phyloP scores from a whole-genome alignment of 495 filamentous ascomycete genomes.

The Daldinia caldariorum region DNA sequence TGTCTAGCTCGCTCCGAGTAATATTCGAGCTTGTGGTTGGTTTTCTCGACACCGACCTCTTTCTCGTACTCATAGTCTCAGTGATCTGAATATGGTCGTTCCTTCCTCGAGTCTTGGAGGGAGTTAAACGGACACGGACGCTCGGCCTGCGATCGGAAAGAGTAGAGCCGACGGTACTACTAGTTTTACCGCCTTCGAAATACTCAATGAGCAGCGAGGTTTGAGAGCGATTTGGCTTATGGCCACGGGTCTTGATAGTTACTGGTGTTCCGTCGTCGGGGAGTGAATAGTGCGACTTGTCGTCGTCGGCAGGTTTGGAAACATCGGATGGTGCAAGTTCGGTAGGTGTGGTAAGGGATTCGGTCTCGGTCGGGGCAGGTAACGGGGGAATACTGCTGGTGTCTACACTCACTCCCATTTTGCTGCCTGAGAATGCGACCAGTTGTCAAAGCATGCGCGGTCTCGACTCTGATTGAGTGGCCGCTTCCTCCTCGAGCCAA shows the following conservation, averaged over 20 bases:
- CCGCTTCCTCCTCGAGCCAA: conserved; percentile 39
- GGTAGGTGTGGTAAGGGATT: conserved; percentile 66
- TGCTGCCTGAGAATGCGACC: conserved; percentile 46
- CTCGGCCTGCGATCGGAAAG: conserved; percentile 73
- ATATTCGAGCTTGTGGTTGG: conserved; percentile 72
- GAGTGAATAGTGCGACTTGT: conserved; percentile 77
- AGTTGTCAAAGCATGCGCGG: conserved; percentile 37
- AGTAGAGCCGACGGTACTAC: conserved; percentile 55
- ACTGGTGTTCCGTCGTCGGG: conserved; percentile 95
- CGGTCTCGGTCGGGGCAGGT: conserved; percentile 82
- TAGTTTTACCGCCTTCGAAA: conserved; percentile 84
- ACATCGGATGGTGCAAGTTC: conserved; percentile 76
- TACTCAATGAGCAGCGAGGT: conserved; percentile 98
- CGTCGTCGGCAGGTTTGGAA: conserved; percentile 76
- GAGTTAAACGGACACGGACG: conserved; percentile 94
- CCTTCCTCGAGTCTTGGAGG: conserved; percentile 67
- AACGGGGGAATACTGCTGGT: conserved; percentile 70
- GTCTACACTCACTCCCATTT: conserved; percentile 81
- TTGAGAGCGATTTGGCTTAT: conserved; percentile 74
- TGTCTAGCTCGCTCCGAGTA: conserved; percentile 53
- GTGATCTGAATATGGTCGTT: conserved; percentile 86
- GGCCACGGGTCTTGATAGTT: conserved; percentile 80
- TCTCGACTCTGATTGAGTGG: conserved; percentile 37
- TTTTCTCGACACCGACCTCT: conserved; percentile 66
- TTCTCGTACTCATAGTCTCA: conserved; percentile 67